Percentiles rank a stretch among this genome's conserved stretches.
phyloP scores from a whole-genome alignment of 2,329 filamentous ascomycete species.

The Rhinocladiella similis region DNA sequence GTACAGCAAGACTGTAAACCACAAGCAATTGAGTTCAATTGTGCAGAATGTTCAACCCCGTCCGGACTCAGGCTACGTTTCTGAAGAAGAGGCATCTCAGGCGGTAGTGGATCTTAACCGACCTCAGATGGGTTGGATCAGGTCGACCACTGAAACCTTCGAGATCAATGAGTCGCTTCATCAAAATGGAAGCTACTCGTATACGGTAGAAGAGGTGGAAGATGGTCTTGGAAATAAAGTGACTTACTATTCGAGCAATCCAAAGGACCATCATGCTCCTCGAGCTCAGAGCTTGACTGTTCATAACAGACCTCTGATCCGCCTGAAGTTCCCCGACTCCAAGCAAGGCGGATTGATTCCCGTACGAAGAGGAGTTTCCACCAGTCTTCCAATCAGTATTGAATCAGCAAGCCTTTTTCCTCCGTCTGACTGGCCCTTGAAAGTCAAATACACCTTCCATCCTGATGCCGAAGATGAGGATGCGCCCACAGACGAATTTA shows the following conservation, averaged over 20 bases:
- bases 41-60: constrained; percentile 94
- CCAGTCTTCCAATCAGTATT: constrained; percentile 64
- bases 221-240: constrained; percentile 87
- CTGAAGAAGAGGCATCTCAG: constrained; percentile 59
- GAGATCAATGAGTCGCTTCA: constrained; percentile 88
- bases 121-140: constrained; percentile 71
- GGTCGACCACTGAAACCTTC: constrained; percentile 71
- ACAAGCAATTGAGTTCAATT: constrained; percentile 78
- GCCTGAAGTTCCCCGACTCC: constrained; percentile 63
- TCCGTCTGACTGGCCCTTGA: constrained; percentile 65
- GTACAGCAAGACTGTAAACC: constrained; percentile 86
- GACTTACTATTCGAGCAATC: constrained; percentile 56
- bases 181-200: constrained; percentile 78
- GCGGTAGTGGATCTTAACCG: constrained; percentile 56
- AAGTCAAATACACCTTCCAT: constrained; percentile 79
- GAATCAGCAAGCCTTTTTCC: constrained; percentile 61
- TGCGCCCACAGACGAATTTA: constrained; percentile 58
- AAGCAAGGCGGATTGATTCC: constrained; percentile 58
- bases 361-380: constrained; percentile 35
- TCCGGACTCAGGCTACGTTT: constrained; percentile 74
- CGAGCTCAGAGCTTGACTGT: constrained; percentile 79
- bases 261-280: constrained; percentile 53
- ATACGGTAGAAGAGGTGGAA: constrained; percentile 86
- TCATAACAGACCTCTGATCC: constrained; percentile 77
- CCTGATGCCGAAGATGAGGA: constrained; percentile 70